Evolutionary conservation across 257 asterid genomes (phyloP).

Genomic region (Rubia yunnanensis): DNA sequence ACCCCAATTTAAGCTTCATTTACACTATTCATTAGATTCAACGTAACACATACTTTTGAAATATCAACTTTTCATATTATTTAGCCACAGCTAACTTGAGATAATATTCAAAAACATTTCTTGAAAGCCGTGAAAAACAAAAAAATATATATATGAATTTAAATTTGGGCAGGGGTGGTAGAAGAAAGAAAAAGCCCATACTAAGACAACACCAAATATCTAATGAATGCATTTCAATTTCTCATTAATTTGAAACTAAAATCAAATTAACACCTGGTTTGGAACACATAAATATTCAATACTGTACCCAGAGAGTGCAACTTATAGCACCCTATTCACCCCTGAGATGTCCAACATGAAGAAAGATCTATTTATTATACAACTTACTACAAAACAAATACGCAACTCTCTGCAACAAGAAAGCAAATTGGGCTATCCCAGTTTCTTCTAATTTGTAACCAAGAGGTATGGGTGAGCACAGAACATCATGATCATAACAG

Average conservation of each 20-base stretch:
- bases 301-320: background rate
- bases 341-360: background rate
- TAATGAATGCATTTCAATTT: background rate
- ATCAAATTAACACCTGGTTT: background rate
- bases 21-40: no score
- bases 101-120: no score
- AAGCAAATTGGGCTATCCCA: background rate
- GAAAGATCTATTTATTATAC: background rate
- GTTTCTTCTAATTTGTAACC: background rate
- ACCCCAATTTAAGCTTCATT: no score
- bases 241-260: background rate
- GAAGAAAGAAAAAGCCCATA: no score
- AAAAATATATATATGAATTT: no score
- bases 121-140: no score
- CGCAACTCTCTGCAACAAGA: background rate
- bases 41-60: no score
- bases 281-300: background rate
- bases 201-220: no score
- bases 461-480: background rate
- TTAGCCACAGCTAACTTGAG: no score
- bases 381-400: background rate
- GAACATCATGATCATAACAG: background rate
- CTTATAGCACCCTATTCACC: background rate
- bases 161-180: no score
- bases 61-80: no score